Evolutionary conservation across 176 grass and related monocot genomes (phyloP), one percentile per base, ranked within the genome.

Genomic region (Carex littledalei): DNA sequence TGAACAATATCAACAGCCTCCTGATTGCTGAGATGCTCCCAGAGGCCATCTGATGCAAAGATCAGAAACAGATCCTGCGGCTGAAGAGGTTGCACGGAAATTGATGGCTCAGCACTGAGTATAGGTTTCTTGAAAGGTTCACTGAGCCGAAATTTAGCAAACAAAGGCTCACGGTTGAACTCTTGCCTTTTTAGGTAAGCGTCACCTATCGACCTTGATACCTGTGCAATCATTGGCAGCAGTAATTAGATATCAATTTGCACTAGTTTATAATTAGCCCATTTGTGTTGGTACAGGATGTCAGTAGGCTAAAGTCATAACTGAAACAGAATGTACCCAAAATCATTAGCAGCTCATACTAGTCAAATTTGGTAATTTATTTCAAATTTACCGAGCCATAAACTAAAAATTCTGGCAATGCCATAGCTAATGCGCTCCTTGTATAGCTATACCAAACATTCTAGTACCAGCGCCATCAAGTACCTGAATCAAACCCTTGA

Each of bases 401-500:
- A 29, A 54, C 21, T 53, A 16, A 55, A 17, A 69, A 15, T 50
- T 53, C 12, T 52, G 24, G 22, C 12, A 55, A 68, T 1, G 3
- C 21, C 5, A 76, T 76, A 6, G 2, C 22, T 43, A 45, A 76
- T 10, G 21, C 29, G 2, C n/a, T 7, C 72, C 20, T 55, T 29
- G 47, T 54, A 53, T 47, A 55, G 73, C 21, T 55, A 53, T 39
- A 8, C 34, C 32, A 69, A 69, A 69, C 56, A 18, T 69, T 17
- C 15, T 72, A 8, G 39, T 47, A 21, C 1, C 22, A 29, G 45
- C 73, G 55, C 5, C 3, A 32, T 54, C 49, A 29, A 54, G 49
- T 84, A 94, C 90, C 93, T 94, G 90, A 84, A 94, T 94, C 71
- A 94, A 76, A 81, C 90, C 90, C 62, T 94, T 94, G 7, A 94